Base-by-base conservation (phyloP, 208 protist genomes). In the Leishmania mexicana region DNA sequence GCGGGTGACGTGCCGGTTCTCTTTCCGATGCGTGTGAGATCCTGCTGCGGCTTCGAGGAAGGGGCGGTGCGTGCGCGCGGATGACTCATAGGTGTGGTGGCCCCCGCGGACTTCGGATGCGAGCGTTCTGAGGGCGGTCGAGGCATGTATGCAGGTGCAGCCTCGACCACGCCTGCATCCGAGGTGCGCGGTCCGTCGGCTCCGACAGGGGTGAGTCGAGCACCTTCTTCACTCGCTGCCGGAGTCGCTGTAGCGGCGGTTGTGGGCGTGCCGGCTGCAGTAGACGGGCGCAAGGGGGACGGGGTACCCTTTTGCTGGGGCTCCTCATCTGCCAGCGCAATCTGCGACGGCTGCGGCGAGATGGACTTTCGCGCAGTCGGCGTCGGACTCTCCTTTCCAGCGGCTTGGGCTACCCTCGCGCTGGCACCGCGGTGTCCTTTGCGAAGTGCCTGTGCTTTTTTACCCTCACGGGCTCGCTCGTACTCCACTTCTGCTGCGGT, bases 401-500 rank as follows among this genome's bases (percentile, higher is more conserved):
- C 57, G 45, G 40, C 51, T 35, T n/a, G 70, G 42, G 70, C 2
- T 38, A 35, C 24, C 11, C 42, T 28, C 45, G 49, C 76, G 19
- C 35, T 35, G 73, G n/a, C 76, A 4, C 24, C 54, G 64, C 51
- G 64, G 71, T 42, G 53, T 13, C 79, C 68, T 40, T 54, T 80
- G 31, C 76, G 83, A 35, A 72, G 62, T 42, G 42, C 28, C 80
- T 73, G 79, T 24, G 78, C 54, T 51, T 75, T 83, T 28, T 64
- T 49, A 21, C 68, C 76, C 68, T 80, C 60, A 35, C 85, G 83
- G 13, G 64, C 71, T 49, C 85, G 87, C 65, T 93, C 92, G 40
- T 90, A 92, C 68, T 94, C 88, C 19, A 81, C 49, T 78, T 97
- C 93, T 2, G 91, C 95, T 10, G 77, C 79, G 40, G 92, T 96